Base-by-base conservation (phyloP, 176 grass and related monocot species). In the Thinopyrum elongatum region DNA sequence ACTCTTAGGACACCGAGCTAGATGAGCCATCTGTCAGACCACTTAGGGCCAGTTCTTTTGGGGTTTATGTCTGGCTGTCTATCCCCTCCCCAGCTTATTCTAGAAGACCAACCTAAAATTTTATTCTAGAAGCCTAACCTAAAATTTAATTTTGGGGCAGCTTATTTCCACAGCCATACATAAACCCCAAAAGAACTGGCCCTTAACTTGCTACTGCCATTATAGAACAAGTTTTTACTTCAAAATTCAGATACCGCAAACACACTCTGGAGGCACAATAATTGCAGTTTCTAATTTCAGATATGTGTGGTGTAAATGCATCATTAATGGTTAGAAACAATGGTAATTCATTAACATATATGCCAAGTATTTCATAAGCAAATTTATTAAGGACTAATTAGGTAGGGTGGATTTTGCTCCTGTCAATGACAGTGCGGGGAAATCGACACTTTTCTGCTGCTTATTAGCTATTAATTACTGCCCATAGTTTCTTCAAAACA, bases 1-100 rank as follows among this genome's bases (percentile, higher is more conserved):
- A 67, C n/a, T 80, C 53, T 35, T 75, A 23, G 22, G 75, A 83
- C 46, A 80, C 60, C 29, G n/a, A 61, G 16, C 35, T 83, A 62
- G 4, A 9, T 9, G 25, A 78, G 28, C 0, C 13, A 61, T 74
- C 28, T 74, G 14, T 35, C 6, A 51, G 19, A 58, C 5, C 19
- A 76, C 75, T 15, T 51, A 51, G 47, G 47, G 47, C 5, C 47
- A 51, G 47, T 51, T 51, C 47, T 51, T 51, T 51, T 16, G 47
- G 47, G 47, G 47, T 15, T 51, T 51, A 51, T 51, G 15, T 15
- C 47, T 51, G 15, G 47, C 47, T 51, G 47, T 51, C 47, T 51
- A 51, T 5, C 47, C 47, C 15, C 47, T 51, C 47, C 47, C 47
- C 47, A 51, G 5, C 47, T 51, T 51, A 51, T 51, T 51, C 15